phyloP scores from a whole-genome alignment of 2,329 filamentous ascomycete genomes.

The Pestalotiopsis sp. region DNA sequence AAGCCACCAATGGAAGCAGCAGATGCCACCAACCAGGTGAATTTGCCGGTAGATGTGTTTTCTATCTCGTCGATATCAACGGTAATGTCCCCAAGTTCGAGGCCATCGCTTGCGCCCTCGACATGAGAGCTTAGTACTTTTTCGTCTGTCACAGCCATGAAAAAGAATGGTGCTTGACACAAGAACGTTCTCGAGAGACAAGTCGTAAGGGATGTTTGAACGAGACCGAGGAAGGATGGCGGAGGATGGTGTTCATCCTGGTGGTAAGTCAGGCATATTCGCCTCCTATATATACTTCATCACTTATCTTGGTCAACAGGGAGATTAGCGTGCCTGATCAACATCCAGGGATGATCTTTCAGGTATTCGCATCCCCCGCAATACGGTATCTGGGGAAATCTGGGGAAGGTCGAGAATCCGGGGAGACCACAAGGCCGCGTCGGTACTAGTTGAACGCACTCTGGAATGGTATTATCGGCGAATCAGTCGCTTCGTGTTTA shows the following conservation, averaged over 20 bases:
- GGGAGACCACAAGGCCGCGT: background rate
- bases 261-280: background rate
- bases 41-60: background rate
- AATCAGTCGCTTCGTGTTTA: background rate
- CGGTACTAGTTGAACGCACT: background rate
- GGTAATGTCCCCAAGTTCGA: background rate
- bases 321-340: background rate
- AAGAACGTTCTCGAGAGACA: too few species aligned
- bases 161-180: too few species aligned
- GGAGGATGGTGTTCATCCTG: background rate
- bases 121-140: background rate
- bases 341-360: background rate
- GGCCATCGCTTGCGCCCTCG: background rate
- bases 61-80: background rate
- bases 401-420: background rate
- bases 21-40: background rate
- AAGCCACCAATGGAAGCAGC: slow-evolving; percentile 1
- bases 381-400: background rate
- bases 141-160: background rate
- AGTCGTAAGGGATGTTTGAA: background rate
- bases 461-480: background rate
- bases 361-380: background rate
- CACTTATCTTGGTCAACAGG: background rate
- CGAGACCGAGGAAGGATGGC: background rate
- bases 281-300: background rate